Base-by-base conservation (phyloP, 176 grass and related monocot genomes). In the Triticum dicoccoides region DNA sequence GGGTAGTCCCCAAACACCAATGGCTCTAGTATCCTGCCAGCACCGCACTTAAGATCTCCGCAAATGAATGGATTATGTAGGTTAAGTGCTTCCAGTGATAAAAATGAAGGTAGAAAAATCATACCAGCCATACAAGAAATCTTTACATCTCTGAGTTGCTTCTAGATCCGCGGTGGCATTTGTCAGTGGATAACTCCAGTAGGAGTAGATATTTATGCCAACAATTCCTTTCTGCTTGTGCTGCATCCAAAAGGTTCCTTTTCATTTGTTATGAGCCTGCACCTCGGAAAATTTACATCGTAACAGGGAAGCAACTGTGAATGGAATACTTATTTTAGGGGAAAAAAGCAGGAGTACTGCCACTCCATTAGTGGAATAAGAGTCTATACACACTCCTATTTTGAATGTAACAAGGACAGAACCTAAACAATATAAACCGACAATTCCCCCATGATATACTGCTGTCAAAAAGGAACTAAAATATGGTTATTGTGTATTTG, bases 51-150 rank as follows among this genome's bases (percentile, higher is more conserved):
- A 39, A n/a, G 8, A 21, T 70, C 18, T 70, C 34, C 38, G 11
- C 6, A 32, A 70, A n/a, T 71, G 68, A 35, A 39, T 18, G 20
- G 33, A 75, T 47, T 73, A 65, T 32, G 51, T 52, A 39, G 65
- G 42, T 69, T 1, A 69, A 11, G 21, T 51, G 21, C 33, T 82
- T 51, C 23, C 42, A 17, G 42, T 51, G 24, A 49, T 3, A 74
- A 75, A 75, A 29, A 49, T 27, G 23, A 32, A 33, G 32, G 8
- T 49, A 49, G 61, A n/a, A 24, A 88, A 54, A 34, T 79, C 87
- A 21, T 91, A 95, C 90, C 93, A 95, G n/a, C 86, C 90, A 59
- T 87, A 30, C 1, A 69, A n/a, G 64, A 89, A 92, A 33, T 73
- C 61, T 3, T 76, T 27, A 29, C 29, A 64, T 87, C 91, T 92